phyloP scores from a whole-genome alignment of 2,329 filamentous ascomycete species.

The Aspergillus sp. region DNA sequence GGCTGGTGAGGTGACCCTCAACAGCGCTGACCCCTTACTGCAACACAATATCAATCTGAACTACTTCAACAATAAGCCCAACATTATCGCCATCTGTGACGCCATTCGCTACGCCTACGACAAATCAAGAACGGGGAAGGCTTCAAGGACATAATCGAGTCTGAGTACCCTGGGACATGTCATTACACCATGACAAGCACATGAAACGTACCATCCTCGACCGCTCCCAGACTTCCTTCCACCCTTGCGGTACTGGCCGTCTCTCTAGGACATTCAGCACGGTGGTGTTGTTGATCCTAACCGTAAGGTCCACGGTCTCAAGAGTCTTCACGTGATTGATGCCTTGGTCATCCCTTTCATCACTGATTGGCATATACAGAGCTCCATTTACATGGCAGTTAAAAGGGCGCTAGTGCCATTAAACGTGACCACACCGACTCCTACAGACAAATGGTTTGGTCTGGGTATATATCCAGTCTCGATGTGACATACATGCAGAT shows the following conservation, averaged over 20 bases:
- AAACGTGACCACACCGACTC: no score
- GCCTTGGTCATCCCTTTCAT: constrained; percentile 57
- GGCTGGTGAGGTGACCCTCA: constrained; percentile 41
- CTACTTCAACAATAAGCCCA: constrained; percentile 48
- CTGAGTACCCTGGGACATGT: constrained; percentile 31
- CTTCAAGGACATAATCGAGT: constrained; percentile 40
- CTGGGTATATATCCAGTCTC: no score
- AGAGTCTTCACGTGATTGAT: constrained; percentile 55
- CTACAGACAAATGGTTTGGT: no score
- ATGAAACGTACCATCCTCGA: no score
- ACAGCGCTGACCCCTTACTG: constrained; percentile 31
- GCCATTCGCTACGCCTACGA: constrained; percentile 55
- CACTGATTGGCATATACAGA: constrained; percentile 59
- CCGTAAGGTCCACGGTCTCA: constrained; percentile 55
- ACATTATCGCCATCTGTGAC: constrained; percentile 56
- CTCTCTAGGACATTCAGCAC: constrained; percentile 52
- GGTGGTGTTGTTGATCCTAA: constrained; percentile 54
- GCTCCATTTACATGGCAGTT: constrained; percentile 61
- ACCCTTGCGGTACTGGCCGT: constrained; percentile 57
- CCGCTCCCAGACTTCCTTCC: no score
- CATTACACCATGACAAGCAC: no score
- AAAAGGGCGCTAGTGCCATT: constrained; percentile 36
- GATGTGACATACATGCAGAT: no score
- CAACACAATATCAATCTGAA: constrained; percentile 41
- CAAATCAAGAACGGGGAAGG: constrained; percentile 52